A percentile compares a stretch with the other conserved stretches of the same genome.
phyloP scores from a whole-genome alignment of 345 rosid genomes.

The Raphanus sativus region DNA sequence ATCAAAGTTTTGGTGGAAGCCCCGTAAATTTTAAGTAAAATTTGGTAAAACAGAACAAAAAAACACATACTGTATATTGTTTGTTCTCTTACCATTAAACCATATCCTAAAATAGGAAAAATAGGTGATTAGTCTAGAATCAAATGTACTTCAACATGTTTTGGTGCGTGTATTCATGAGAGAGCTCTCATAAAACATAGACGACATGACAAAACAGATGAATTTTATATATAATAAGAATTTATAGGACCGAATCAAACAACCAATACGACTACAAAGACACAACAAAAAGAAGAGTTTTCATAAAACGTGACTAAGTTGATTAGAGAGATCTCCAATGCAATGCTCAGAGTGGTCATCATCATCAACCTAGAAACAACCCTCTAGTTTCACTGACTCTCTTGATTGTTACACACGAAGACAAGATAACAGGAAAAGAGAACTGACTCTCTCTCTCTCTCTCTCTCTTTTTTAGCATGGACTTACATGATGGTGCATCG shows the following conservation, averaged over 20 bases:
- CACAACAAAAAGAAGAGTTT: constrained; percentile 22
- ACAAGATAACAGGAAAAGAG: background rate
- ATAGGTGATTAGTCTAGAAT: too few species aligned
- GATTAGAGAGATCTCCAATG: constrained; percentile 19
- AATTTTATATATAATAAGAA: constrained; percentile 11
- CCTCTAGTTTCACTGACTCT: constrained; percentile 19
- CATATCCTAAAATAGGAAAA: too few species aligned
- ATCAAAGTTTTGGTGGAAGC: too few species aligned
- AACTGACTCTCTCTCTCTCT: background rate
- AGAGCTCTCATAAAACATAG: background rate
- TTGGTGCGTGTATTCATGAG: background rate
- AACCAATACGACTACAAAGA: constrained; percentile 24
- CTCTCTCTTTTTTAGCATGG: background rate
- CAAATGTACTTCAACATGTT: background rate
- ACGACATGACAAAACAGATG: background rate
- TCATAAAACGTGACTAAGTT: constrained; percentile 17
- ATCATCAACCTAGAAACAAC: constrained; percentile 26
- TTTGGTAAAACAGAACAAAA: too few species aligned
- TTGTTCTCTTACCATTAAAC: too few species aligned
- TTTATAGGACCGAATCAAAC: constrained; percentile 17
- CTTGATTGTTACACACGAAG: constrained; percentile 25
- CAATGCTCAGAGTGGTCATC: constrained; percentile 4
- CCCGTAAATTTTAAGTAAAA: too few species aligned
- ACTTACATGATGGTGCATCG: constrained; percentile 84
- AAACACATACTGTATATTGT: too few species aligned